Conservation (phyloP, 768 basidiomycete genomes). For the Phaeotremella skinneri region DNA sequence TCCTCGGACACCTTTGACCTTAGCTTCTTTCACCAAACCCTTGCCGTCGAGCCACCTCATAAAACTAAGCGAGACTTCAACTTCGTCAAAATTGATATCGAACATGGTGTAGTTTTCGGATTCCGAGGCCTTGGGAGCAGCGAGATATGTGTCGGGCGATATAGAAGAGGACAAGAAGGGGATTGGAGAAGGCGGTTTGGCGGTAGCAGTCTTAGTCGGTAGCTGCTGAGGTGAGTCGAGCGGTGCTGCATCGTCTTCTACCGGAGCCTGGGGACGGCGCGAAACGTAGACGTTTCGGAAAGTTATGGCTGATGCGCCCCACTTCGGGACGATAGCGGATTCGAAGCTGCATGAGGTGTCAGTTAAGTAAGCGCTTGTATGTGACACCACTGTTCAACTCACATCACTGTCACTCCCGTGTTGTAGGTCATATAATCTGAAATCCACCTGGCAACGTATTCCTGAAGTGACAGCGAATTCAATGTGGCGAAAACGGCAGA, state of each 20-base stretch:
- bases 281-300: conserved; percentile 97
- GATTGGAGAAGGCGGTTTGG: conserved; percentile 34
- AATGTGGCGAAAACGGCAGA: conserved; percentile 85
- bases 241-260: conserved; percentile 50
- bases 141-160: conserved; percentile 36
- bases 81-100: conserved; percentile 87
- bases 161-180: conserved; percentile 39
- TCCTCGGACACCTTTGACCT: conserved; percentile 89
- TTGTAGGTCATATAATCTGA: conserved; percentile 90
- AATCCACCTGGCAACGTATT: conserved; percentile 78
- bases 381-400: conserved; percentile 9
- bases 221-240: conserved; percentile 14
- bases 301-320: conserved; percentile 91
- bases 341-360: conserved; percentile 61
- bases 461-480: conserved; percentile 70
- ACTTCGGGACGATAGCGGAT: conserved; percentile 95
- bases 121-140: conserved; percentile 28
- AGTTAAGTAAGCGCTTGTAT: not conserved
- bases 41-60: conserved; percentile 93
- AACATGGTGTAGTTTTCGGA: conserved; percentile 78
- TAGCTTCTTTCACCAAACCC: conserved; percentile 84
- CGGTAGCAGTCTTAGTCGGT: conserved; percentile 25
- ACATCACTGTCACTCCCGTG: conserved; percentile 86
- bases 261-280: conserved; percentile 60
- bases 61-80: conserved; percentile 90